Evolutionary conservation across 148 eudicot genomes (phyloP), one percentile per base, ranked within the genome.

Genomic region (Silene conica): DNA sequence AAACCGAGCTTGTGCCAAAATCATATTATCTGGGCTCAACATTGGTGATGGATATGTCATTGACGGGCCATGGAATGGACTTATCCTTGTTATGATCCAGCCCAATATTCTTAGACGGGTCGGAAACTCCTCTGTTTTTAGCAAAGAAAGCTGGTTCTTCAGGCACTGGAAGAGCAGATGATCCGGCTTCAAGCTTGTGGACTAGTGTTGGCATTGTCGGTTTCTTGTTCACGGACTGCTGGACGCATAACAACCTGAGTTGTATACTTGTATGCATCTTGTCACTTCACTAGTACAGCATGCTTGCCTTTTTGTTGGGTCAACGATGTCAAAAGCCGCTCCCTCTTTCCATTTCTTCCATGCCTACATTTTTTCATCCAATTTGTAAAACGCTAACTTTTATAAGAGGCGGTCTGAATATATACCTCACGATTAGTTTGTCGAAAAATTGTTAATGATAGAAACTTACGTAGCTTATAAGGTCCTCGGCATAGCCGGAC

Each of bases 301-400:
- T 25, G 83, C 63, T 3, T 79, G 68, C 31, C 23, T 43, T 48
- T 83, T 54, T 15, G 46, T 46, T 28, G 84, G 84, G 73, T 83
- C 86, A 46, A 85, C 46, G 23, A 83, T 41, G 3, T 77, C 76
- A 61, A 68, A 60, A 0, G 79, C 41, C 6, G 19, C 69, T 66
- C 78, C 79, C 0, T 76, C 77, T 20, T 67, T 69, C 84, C 82
- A 85, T 13, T 62, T 38, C 55, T 64, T 79, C 88, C 88, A 85
- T 6, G 80, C 86, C 88, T 83, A 34, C 0, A 65, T 58, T 9
- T 19, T 46, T 55, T 43, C 15, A 60, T 22, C 9, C 31, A 60
- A 60, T 60, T 28, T 16, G 19, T 25, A 26, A 14, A 0, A 6
- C 8, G 7, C 43, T 38, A 38, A 38, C 8, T 38, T 38, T 38